Base-by-base conservation (phyloP, 306 rosid species). In the Pyrus communis region DNA sequence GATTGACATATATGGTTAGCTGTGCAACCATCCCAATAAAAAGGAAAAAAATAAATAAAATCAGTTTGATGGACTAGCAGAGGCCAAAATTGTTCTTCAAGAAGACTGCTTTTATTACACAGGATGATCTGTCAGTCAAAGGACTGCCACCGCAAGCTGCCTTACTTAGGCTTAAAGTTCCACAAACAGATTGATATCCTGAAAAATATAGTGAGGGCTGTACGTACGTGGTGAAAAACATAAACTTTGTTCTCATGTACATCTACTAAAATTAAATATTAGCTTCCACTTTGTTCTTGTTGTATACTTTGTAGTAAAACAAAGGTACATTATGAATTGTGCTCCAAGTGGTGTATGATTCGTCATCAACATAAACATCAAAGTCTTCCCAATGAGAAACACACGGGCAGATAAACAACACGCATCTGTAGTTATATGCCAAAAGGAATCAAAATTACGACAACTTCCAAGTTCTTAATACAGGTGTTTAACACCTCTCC, bases 1-100 rank as follows among this genome's bases (percentile, higher is more conserved):
- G 74, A 83, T 61, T 42, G 67, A 21, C 62, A 49, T 17, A 52
- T 78, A 33, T 33, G 42, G 42, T 40, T 61, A 59, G 46, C 71
- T 75, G 23, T 18, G 60, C 31, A 63, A 62, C 28, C 38, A 78
- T 25, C 58, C 4, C 35, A 38, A 71, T 8, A 31, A 4, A 70
- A 57, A 14, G 67, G 43, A 17, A 15, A 31, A 3, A 64, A 3
- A n/a, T 1, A 3, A 5, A 66, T 22, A 3, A 51, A 21, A 23
- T 61, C 58, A 31, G 15, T 21, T 66, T 66, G 46, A 65, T 65
- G 21, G 69, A 65, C 69, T 65, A 65, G 17, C 46, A 35, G 19
- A 25, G 19, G 4, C 66, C 22, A 60, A 5, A 23, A 5, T 60
- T 25, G 35, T 23, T 61, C 66, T 6, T 27, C 66, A 21, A 66